Conservation (phyloP, 2,329 filamentous ascomycete genomes). For the Coleophoma cylindrospora region DNA sequence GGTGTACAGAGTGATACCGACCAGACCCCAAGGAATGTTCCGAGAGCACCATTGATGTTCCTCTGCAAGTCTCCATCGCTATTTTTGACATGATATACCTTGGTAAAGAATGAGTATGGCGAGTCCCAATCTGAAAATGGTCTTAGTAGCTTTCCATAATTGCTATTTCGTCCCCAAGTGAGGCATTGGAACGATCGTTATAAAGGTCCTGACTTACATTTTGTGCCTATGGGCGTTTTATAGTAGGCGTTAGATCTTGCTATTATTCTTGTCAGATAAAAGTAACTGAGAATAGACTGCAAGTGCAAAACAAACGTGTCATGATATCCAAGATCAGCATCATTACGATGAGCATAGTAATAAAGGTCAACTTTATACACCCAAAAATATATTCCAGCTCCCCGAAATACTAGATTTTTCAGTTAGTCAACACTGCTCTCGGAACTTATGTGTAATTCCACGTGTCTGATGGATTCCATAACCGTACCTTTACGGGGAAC, state of each 20-base stretch:
- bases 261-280: conserved; percentile 10
- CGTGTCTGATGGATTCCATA: no score
- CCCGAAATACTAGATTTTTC: conserved; percentile 19
- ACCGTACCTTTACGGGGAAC: conserved; percentile 29
- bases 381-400: conserved; percentile 34
- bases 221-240: conserved; percentile 26
- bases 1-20: conserved; percentile 11
- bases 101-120: conserved; percentile 34
- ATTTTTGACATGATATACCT: conserved; percentile 26
- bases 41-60: conserved; percentile 27
- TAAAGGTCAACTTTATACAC: conserved; percentile 31
- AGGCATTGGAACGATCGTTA: no score
- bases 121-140: conserved; percentile 25
- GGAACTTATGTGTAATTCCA: no score
- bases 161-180: no score
- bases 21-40: conserved; percentile 34
- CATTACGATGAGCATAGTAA: conserved; percentile 29
- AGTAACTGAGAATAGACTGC: not conserved
- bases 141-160: not conserved
- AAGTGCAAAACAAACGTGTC: conserved; percentile 24
- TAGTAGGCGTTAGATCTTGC: conserved; percentile 32
- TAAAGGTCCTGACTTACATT: conserved; percentile 23
- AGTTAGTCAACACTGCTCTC: not conserved
- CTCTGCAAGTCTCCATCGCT: conserved; percentile 23
- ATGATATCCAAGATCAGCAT: conserved; percentile 33